Conservation (phyloP, 164 flowering plant genomes). For the Liriodendron chinense region DNA sequence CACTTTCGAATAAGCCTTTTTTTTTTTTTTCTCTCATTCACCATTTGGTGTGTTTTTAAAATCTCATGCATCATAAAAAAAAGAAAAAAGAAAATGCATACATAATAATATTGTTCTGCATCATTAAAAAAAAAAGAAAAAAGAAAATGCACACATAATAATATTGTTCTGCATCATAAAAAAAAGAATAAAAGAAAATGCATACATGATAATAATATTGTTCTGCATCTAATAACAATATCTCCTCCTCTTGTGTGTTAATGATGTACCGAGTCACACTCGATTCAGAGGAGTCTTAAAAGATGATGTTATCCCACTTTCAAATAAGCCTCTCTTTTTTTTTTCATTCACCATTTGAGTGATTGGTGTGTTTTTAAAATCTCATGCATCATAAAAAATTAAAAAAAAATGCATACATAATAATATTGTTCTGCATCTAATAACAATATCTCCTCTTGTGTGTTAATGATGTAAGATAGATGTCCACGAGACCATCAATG, state of each 20-base stretch:
- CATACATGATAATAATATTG: background rate
- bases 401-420: background rate
- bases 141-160: too few relatives aligned
- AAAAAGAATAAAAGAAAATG: too few relatives aligned
- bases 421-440: background rate
- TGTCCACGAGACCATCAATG: conserved; percentile 21
- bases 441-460: background rate
- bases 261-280: background rate
- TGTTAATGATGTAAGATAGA: background rate
- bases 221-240: background rate
- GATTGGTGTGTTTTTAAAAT: too few relatives aligned
- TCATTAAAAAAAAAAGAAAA: too few relatives aligned
- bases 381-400: background rate
- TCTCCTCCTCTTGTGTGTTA: background rate
- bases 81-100: too few relatives aligned
- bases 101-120: too few relatives aligned
- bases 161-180: background rate
- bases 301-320: background rate
- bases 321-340: background rate
- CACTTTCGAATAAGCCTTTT: background rate
- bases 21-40: background rate
- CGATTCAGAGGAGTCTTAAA: background rate
- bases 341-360: background rate
- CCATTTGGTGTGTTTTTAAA: background rate
- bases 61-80: background rate